Conservation (phyloP, 2,329 filamentous ascomycete genomes). For the Fusarium beomiforme region DNA sequence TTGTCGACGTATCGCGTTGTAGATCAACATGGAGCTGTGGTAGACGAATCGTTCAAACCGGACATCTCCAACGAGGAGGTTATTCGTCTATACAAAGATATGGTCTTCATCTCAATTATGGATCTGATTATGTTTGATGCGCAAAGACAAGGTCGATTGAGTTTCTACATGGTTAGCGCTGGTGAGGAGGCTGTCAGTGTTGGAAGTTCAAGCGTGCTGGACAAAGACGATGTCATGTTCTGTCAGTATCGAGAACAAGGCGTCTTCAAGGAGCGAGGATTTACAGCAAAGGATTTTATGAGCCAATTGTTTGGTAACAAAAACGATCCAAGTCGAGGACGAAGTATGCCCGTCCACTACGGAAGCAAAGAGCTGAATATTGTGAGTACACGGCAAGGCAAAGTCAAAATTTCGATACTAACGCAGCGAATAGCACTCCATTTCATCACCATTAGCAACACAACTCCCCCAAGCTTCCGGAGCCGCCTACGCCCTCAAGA, state of each 20-base stretch:
- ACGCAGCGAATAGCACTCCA: slow-evolving; percentile 70
- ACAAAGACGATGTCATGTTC: slow-evolving; percentile 89
- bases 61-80: slow-evolving; percentile 74
- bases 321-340: slow-evolving; percentile 80
- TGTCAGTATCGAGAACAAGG: slow-evolving; percentile 95
- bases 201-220: slow-evolving; percentile 84
- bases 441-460: slow-evolving; percentile 84
- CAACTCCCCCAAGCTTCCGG: slow-evolving; percentile 90
- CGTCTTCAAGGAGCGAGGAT: slow-evolving; percentile 89
- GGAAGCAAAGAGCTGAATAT: slow-evolving; percentile 86
- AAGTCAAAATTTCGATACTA: not conserved
- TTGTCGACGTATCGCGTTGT: slow-evolving; percentile 93
- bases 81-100: slow-evolving; percentile 70
- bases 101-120: slow-evolving; percentile 82
- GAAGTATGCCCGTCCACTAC: slow-evolving; percentile 99
- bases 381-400: slow-evolving; percentile 58
- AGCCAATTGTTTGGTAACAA: slow-evolving; percentile 90
- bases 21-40: slow-evolving; percentile 85
- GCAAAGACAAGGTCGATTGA: slow-evolving; percentile 90
- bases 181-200: slow-evolving; percentile 95
- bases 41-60: slow-evolving; percentile 76
- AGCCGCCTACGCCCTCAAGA: slow-evolving; percentile 86
- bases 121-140: slow-evolving; percentile 98
- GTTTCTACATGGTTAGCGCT: slow-evolving; percentile 97
- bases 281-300: slow-evolving; percentile 91